Percentiles rank a stretch among this genome's conserved stretches.
phyloP scores from a whole-genome alignment of 768 basidiomycete genomes.

The Podaxis pistillaris region DNA sequence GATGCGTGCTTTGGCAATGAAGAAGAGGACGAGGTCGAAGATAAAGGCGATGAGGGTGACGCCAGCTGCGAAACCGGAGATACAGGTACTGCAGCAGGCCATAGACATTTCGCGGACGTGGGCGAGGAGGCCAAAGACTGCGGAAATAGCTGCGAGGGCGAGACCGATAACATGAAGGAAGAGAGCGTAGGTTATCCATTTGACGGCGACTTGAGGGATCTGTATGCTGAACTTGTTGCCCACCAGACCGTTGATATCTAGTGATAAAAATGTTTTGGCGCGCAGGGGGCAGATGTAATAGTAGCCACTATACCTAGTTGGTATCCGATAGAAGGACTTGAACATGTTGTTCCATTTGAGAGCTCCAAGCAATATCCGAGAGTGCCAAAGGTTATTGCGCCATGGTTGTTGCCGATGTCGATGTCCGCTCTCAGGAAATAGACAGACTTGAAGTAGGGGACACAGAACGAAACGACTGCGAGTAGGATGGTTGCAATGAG shows the following conservation, averaged over 20 bases:
- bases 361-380: constrained; percentile 83
- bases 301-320: constrained; percentile 56
- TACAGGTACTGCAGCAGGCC: constrained; percentile 76
- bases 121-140: constrained; percentile 83
- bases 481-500: constrained; percentile 77
- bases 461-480: constrained; percentile 85
- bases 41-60: constrained; percentile 86
- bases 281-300: constrained; percentile 7
- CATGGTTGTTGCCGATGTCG: constrained; percentile 38
- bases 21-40: constrained; percentile 91
- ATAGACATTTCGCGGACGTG: constrained; percentile 87
- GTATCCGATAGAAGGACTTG: constrained; percentile 82
- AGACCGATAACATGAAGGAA: constrained; percentile 91
- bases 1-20: constrained; percentile 83
- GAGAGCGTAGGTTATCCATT: constrained; percentile 94
- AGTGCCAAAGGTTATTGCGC: constrained; percentile 80
- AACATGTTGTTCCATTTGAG: constrained; percentile 61
- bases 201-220: constrained; percentile 81
- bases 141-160: constrained; percentile 62
- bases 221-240: constrained; percentile 63
- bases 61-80: constrained; percentile 78
- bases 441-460: constrained; percentile 85
- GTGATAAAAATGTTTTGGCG: constrained; percentile 2
- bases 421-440: constrained; percentile 84
- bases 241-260: constrained; percentile 82